Evolutionary conservation across 768 basidiomycete species (phyloP).

Genomic region (Suillus occidentalis): DNA sequence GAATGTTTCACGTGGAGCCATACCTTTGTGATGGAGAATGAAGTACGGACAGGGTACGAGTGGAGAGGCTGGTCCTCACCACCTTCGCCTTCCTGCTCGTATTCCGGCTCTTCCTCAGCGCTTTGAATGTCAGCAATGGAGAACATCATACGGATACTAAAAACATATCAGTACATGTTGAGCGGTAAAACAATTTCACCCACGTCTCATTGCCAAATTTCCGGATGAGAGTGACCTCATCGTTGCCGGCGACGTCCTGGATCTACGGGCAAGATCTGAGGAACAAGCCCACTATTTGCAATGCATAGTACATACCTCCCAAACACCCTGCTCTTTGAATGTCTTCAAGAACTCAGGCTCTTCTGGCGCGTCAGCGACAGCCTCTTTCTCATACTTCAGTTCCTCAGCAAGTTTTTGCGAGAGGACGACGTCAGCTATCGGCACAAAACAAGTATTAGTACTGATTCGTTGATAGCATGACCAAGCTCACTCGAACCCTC

Average conservation of each 20-base stretch:
- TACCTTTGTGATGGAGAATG: slow-evolving; percentile 86
- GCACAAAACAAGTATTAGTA: background rate
- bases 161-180: background rate
- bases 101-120: slow-evolving; percentile 37
- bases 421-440: slow-evolving; percentile 70
- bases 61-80: slow-evolving; percentile 30
- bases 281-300: background rate
- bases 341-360: slow-evolving; percentile 76
- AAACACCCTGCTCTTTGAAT: slow-evolving; percentile 73
- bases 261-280: slow-evolving; percentile 45
- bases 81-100: slow-evolving; percentile 38
- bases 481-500: slow-evolving; percentile 43
- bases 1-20: slow-evolving; percentile 6
- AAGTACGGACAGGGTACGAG: slow-evolving; percentile 73
- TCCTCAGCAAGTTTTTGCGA: slow-evolving; percentile 78
- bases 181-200: slow-evolving; percentile 28
- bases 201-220: slow-evolving; percentile 91
- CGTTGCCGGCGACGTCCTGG: slow-evolving; percentile 65
- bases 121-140: slow-evolving; percentile 85
- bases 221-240: slow-evolving; percentile 81
- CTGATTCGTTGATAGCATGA: background rate
- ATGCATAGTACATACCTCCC: slow-evolving; percentile 58
- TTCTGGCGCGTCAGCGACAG: slow-evolving; percentile 28
- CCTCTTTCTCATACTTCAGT: slow-evolving; percentile 81
- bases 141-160: slow-evolving; percentile 86